Evolutionary conservation across 2,329 filamentous ascomycete genomes (phyloP), one percentile per base, ranked within the genome.

Genomic region (Sclerotinia spermophila): DNA sequence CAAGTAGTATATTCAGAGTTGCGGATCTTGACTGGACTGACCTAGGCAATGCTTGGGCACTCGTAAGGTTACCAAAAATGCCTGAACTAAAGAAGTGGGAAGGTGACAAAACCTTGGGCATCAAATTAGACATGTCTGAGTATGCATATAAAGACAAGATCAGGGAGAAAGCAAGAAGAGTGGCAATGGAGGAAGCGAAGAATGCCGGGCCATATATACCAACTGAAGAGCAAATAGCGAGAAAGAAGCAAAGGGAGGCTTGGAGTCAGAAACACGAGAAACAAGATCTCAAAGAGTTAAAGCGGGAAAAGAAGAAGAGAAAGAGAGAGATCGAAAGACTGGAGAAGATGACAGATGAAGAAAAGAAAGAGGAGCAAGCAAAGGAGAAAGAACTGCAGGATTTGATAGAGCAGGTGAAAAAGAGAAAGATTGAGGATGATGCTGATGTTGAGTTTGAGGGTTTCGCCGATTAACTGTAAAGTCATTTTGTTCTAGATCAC

Each of bases 21-120:
- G 80, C 85, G 4, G 93, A 96, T 77, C 84, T 97, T 24, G 90
- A 97, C 79, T 99, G 96, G 96, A 82, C 86, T 7, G 91, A 94
- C 68, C 84, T 96, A 0, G 95, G 90, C 0, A 85, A 88, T 68
- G 92, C 91, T 0, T 99, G 95, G 93, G 96, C 93, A 2, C 84
- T 99, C 0, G 84, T 97, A 2, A 90, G 90, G 66, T 85, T 98
- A 74, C 96, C 96, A 5, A 93, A 92, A 79, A 99, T 99, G 96
- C 95, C 96, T 0, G 96, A 99, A 80, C 82, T 93, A 68, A 91
- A 90, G 76, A 86, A 84, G 0, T 95, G 92, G 84, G 86, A 88
- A 19, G 90, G 90, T 6, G 90, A 93, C 78, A 85, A 86, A 73
- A 86, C 82, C 33, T 82, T 92, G 0, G 88, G 88, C 2, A 80